phyloP scores from a whole-genome alignment of 441 rosid species.

The Populus trichocarpa region DNA sequence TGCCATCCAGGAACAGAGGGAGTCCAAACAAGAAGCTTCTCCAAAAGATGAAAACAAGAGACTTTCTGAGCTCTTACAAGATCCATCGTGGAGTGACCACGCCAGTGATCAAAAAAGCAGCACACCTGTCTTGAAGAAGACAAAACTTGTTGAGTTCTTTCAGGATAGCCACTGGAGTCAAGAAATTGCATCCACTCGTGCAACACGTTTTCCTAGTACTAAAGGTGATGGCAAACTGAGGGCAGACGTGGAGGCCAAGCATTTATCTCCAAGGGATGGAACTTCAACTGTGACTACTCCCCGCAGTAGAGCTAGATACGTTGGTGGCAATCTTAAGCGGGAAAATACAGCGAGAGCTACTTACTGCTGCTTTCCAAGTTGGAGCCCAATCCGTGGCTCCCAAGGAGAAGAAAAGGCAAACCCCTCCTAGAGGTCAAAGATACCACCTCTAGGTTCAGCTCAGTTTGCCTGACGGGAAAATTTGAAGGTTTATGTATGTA shows the following conservation, averaged over 20 bases:
- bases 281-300: neutral
- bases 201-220: too few relatives aligned
- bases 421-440: neutral
- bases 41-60: neutral
- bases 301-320: too few relatives aligned
- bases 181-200: too few relatives aligned
- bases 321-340: too few relatives aligned
- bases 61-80: neutral
- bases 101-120: neutral
- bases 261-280: neutral
- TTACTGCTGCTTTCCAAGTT: slow-evolving; percentile 16
- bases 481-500: too few relatives aligned
- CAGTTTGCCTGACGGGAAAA: too few relatives aligned
- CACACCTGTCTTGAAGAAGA: neutral
- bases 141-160: neutral
- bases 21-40: neutral
- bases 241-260: neutral
- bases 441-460: neutral
- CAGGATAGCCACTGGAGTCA: too few relatives aligned
- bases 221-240: too few relatives aligned
- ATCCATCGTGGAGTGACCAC: neutral
- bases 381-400: slow-evolving; percentile 1
- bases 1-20: too few relatives aligned
- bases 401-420: neutral
- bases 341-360: neutral